Evolutionary conservation across 768 basidiomycete species (phyloP).

Genomic region (Leccinellum luteum): DNA sequence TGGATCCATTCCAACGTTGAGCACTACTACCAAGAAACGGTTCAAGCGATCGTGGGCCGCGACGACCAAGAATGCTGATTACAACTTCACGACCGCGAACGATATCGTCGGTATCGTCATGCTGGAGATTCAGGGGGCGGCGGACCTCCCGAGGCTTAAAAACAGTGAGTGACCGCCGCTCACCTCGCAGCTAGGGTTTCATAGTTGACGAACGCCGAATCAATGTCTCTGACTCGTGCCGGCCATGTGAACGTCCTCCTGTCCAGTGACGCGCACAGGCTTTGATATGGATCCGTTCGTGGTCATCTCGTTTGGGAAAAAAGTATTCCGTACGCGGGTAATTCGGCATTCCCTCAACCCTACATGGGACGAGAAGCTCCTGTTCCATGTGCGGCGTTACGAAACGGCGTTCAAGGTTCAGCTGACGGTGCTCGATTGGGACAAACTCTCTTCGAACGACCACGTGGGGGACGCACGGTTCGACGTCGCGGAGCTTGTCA

Average conservation of each 20-base stretch:
- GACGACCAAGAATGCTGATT: conserved; percentile 39
- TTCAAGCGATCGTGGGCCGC: conserved; percentile 40
- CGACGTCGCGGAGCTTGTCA: conserved; percentile 68
- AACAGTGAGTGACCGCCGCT: conserved; percentile 62
- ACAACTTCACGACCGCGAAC: conserved; percentile 64
- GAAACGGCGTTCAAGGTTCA: conserved; percentile 78
- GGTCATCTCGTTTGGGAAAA: conserved; percentile 94
- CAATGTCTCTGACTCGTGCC: not conserved
- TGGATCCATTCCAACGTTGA: conserved; percentile 25
- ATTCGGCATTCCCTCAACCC: conserved; percentile 85
- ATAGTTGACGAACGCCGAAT: not conserved
- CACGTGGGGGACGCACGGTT: conserved; percentile 78
- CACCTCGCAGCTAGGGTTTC: not conserved
- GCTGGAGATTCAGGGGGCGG: conserved; percentile 83
- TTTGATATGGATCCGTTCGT: conserved; percentile 99
- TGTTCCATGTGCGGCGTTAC: conserved; percentile 91
- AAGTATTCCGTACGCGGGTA: conserved; percentile 91
- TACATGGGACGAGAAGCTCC: conserved; percentile 90
- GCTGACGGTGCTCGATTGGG: conserved; percentile 92
- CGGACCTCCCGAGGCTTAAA: conserved; percentile 79
- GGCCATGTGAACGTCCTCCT: not conserved
- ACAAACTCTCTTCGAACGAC: conserved; percentile 88
- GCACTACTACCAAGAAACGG: conserved; percentile 29
- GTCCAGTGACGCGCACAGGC: conserved; percentile 74
- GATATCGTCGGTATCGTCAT: conserved; percentile 95